Percentiles rank a stretch among this genome's conserved stretches.
Conservation (phyloP, 78 protist genomes). For the Chrysochromulina tobinii region DNA sequence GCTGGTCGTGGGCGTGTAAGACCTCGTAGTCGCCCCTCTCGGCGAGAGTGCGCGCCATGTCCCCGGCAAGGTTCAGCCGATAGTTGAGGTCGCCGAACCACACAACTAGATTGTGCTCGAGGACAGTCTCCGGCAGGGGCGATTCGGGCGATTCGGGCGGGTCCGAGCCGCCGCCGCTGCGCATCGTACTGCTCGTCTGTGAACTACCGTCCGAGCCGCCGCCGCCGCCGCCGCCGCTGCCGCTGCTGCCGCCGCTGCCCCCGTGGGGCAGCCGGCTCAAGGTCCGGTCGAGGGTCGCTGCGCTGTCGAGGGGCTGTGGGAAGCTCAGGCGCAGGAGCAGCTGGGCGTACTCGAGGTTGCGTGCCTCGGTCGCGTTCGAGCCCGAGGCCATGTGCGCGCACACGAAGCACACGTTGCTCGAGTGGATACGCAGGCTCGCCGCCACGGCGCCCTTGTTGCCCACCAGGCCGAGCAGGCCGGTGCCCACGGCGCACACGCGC, state of each 20-base stretch:
- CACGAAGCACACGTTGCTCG: background rate
- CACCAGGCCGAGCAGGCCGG: background rate
- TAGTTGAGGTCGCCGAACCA: conserved; percentile 12
- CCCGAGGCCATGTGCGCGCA: background rate
- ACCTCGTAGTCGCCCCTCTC: background rate
- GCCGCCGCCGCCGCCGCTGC: too few relatives aligned
- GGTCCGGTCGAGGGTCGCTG: too few relatives aligned
- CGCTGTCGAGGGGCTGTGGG: background rate
- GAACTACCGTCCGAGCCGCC: too few relatives aligned
- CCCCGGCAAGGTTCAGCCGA: background rate
- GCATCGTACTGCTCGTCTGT: too few relatives aligned
- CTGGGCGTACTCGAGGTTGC: background rate
- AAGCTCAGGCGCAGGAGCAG: background rate
- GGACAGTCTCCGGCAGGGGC: background rate
- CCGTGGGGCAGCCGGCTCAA: too few relatives aligned
- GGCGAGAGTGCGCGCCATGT: background rate
- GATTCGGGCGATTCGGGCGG: background rate
- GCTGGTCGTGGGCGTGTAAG: background rate
- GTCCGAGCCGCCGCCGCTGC: background rate
- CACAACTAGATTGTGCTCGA: background rate
- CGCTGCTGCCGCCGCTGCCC: too few relatives aligned
- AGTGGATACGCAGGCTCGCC: background rate
- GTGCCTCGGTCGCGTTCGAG: background rate
- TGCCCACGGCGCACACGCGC: background rate
- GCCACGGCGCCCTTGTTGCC: conserved; percentile 26